Evolutionary conservation across 2,329 filamentous ascomycete species (phyloP).

Genomic region (Xylariaceae sp.): DNA sequence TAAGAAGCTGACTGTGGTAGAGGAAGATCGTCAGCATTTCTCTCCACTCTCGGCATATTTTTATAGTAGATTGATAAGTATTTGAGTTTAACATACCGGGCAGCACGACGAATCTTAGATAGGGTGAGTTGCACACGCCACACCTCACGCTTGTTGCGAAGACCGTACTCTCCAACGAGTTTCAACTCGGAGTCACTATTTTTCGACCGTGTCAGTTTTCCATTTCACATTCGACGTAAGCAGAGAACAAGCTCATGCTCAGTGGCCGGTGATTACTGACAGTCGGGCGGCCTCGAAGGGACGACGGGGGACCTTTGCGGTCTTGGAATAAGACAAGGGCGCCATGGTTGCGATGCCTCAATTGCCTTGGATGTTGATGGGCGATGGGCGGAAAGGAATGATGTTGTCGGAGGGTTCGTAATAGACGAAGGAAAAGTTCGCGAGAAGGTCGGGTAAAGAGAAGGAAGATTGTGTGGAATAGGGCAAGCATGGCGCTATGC

Average conservation of each 20-base stretch:
- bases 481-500: conserved; percentile 36
- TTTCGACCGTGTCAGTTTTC: conserved; percentile 66
- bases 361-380: conserved; percentile 45
- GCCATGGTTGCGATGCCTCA: conserved; percentile 47
- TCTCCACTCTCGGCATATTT: not conserved
- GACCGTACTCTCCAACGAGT: conserved; percentile 99
- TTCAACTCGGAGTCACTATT: conserved; percentile 98
- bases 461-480: conserved; percentile 39
- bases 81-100: conserved; percentile 71
- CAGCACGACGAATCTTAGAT: conserved; percentile 99
- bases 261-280: conserved; percentile 97
- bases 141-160: conserved; percentile 99
- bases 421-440: conserved; percentile 30
- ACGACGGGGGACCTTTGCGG: conserved; percentile 97
- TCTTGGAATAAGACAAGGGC: conserved; percentile 90
- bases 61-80: not conserved
- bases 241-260: conserved; percentile 94
- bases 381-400: conserved; percentile 26
- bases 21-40: conserved; percentile 21
- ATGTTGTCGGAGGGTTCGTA: conserved; percentile 24
- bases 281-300: conserved; percentile 99
- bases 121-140: conserved; percentile 99
- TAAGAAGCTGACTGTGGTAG: conserved; percentile 98
- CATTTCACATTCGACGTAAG: conserved; percentile 84
- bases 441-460: conserved; percentile 25